Conservation (phyloP, 371 early-diverging fungal species). For the Zychaea mexicana region DNA sequence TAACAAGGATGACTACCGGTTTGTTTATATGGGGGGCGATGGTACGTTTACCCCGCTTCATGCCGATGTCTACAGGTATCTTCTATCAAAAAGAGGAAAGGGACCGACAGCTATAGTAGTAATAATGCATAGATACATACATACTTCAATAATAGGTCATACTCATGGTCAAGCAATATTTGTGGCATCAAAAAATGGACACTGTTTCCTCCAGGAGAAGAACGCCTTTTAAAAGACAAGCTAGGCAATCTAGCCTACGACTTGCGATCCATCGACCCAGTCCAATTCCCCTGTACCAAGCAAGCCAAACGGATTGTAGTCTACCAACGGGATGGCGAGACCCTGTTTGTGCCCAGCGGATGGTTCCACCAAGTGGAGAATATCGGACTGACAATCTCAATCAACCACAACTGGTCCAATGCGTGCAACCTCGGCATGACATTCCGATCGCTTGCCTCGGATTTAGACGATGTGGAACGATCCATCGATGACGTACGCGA, state of each 20-base stretch:
- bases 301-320: constrained; percentile 51
- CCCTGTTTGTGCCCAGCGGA: constrained; percentile 73
- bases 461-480: constrained; percentile 51
- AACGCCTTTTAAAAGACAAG: constrained; percentile 46
- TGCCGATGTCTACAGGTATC: constrained; percentile 70
- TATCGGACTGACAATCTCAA: constrained; percentile 71
- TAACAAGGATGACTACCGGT: constrained; percentile 70
- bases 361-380: constrained; percentile 82
- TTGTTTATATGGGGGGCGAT: constrained; percentile 72
- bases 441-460: constrained; percentile 46
- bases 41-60: constrained; percentile 80
- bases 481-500: constrained; percentile 61
- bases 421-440: constrained; percentile 55
- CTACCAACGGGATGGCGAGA: constrained; percentile 65
- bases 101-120: no score
- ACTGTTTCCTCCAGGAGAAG: constrained; percentile 68
- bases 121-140: neutral
- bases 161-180: constrained; percentile 80
- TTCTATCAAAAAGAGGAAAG: neutral
- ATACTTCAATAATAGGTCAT: constrained; percentile 46
- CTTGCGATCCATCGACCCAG: constrained; percentile 56
- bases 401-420: constrained; percentile 80
- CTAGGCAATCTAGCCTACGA: constrained; percentile 57
- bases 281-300: constrained; percentile 52
- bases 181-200: constrained; percentile 77